Percentiles rank a stretch among this genome's conserved stretches.
phyloP scores from a whole-genome alignment of 1,284 basidiomycete genomes.

The Trichosporon ovoides region DNA sequence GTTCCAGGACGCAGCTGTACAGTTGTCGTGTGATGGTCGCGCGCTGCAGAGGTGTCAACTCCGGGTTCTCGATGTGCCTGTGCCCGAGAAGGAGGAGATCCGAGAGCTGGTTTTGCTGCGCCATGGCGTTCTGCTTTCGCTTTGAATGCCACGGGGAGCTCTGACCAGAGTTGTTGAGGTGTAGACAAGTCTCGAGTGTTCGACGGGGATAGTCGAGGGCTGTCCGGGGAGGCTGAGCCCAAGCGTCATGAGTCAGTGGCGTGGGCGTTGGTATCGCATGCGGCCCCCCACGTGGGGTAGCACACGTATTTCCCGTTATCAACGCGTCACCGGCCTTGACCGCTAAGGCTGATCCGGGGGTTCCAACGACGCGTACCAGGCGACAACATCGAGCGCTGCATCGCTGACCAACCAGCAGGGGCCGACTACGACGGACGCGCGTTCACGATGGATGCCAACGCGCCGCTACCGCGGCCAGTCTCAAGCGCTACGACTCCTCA shows the following conservation, averaged over 20 bases:
- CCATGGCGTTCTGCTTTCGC: constrained; percentile 12
- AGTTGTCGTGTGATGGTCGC: constrained; percentile 30
- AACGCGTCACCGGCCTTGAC: constrained; percentile 2
- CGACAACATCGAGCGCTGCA: not conserved
- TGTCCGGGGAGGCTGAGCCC: not conserved
- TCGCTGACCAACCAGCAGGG: not conserved
- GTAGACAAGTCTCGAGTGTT: not conserved
- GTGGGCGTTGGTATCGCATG: not conserved
- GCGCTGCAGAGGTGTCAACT: constrained; percentile 19
- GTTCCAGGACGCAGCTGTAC: constrained; percentile 31
- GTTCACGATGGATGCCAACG: constrained; percentile 14
- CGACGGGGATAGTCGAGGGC: not conserved
- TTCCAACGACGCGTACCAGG: not conserved
- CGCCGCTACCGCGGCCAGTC: constrained; percentile 36
- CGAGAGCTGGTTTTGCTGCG: constrained; percentile 10
- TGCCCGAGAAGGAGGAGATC: constrained; percentile 17
- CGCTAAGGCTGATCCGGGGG: not conserved
- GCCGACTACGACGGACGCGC: not conserved
- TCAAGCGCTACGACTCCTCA: constrained; percentile 32
- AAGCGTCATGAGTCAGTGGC: constrained; percentile 2
- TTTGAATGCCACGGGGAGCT: not conserved
- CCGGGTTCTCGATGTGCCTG: constrained; percentile 16
- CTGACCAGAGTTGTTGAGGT: not conserved
- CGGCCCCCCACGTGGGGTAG: constrained; percentile 8
- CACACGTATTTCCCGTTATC: constrained; percentile 15